Conservation (phyloP, 257 asterid genomes). For the Plectranthus barbatus region DNA sequence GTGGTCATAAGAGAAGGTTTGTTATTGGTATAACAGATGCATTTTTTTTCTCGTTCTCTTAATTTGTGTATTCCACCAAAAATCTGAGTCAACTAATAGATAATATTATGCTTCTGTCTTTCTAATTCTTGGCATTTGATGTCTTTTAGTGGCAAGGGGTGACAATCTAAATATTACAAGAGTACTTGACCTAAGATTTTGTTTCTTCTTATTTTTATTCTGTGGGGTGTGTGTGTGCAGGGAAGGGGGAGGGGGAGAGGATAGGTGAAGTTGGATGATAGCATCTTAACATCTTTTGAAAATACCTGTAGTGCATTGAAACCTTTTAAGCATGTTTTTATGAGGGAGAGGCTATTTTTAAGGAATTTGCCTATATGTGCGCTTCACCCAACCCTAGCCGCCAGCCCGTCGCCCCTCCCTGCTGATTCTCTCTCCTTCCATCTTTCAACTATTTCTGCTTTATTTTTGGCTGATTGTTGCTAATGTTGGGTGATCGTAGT, state of each 20-base stretch:
- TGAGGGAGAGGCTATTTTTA: background rate
- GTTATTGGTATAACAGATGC: slow-evolving; percentile 2
- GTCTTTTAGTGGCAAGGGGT: slow-evolving; percentile 1
- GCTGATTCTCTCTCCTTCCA: too few relatives aligned
- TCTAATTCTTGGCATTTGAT: background rate
- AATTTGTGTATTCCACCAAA: slow-evolving; percentile 2
- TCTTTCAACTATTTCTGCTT: too few relatives aligned
- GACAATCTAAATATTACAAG: background rate
- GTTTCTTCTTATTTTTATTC: background rate
- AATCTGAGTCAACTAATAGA: background rate
- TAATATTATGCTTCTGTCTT: background rate
- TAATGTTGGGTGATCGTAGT: too few relatives aligned
- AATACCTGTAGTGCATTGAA: background rate
- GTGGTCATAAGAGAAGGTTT: slow-evolving; percentile 76
- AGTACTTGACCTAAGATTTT: background rate
- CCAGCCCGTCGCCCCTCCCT: too few relatives aligned
- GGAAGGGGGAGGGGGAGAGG: too few relatives aligned
- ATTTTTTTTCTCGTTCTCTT: background rate
- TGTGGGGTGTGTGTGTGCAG: too few relatives aligned
- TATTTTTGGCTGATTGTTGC: too few relatives aligned
- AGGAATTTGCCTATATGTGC: background rate
- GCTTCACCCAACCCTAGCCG: too few relatives aligned
- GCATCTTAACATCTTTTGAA: background rate
- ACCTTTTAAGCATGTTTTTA: background rate
- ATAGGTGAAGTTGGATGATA: background rate